Evolutionary conservation across 768 basidiomycete species (phyloP), one percentile per base, ranked within the genome.

Genomic region (Astraeus odoratus): DNA sequence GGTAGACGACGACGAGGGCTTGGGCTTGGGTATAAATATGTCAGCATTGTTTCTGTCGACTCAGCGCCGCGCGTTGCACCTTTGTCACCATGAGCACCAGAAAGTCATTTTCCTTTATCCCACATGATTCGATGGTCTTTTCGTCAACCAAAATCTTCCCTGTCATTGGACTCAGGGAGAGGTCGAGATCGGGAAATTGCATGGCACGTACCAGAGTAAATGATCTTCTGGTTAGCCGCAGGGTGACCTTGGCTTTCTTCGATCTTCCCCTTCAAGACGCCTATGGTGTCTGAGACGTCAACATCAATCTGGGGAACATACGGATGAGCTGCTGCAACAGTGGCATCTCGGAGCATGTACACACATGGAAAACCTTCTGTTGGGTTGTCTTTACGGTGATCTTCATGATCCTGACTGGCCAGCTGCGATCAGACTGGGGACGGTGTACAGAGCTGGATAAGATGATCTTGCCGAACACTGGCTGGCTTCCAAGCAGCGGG

Each of bases 61-160:
- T 61, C 51, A 0, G 66, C 48, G 18, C 68, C 48, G 9, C 67
- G 64, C 2, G 60, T 49, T 18, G 77, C 51, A 94, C 94, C 81
- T 96, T 98, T 41, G 92, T 80, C 26, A 97, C 89, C 95, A 98
- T 99, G 34, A 99, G 80, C n/a, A 99, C 96, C 49, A 98, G 70
- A 70, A 99, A 99, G 65, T 96, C 95, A 71, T 96, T 98, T 68
- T 98, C 95, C 70, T 96, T 94, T 73, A 98, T 88, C 43, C 85
- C 80, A 58, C 85, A 87, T 37, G 86, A 84, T 55, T 77, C 86
- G 27, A 99, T 77, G 2, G 85, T 86, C 72, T 93, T 94, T 47
- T 81, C 78, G 63, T 99, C 93, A 8, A 78, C 61, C 18, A 98
- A 75, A 38, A 99, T 85, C 74, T 95, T 94, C 44, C 96, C 95